Conservation (phyloP, 2,329 filamentous ascomycete genomes). For the Epichloe sp. region DNA sequence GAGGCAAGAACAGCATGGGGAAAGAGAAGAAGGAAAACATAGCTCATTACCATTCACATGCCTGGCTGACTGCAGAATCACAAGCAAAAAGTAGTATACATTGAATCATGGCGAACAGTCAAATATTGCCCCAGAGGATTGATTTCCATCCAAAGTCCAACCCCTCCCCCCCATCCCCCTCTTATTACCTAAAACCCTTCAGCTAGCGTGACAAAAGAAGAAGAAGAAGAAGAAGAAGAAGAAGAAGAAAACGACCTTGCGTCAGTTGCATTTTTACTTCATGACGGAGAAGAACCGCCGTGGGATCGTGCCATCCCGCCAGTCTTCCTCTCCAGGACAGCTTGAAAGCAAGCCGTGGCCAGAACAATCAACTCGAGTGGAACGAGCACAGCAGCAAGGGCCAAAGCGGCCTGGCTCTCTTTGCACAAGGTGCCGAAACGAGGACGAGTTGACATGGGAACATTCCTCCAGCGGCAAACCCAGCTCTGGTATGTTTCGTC, state of each 20-base stretch:
- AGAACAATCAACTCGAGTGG: slow-evolving; percentile 40
- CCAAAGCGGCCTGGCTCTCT: slow-evolving; percentile 40
- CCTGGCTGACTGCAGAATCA: neutral
- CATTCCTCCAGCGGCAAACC: slow-evolving; percentile 45
- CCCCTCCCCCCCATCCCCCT: neutral
- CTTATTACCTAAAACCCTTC: too few relatives aligned
- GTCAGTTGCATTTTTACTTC: neutral
- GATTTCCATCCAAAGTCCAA: neutral
- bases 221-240: too few relatives aligned
- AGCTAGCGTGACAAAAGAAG: too few relatives aligned
- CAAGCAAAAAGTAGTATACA: neutral
- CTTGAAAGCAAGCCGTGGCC: slow-evolving; percentile 30
- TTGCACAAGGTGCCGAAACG: slow-evolving; percentile 44
- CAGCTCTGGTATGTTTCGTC: slow-evolving; percentile 46
- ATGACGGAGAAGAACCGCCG: slow-evolving; percentile 17
- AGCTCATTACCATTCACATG: neutral
- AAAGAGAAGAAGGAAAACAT: neutral
- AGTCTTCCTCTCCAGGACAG: slow-evolving; percentile 30
- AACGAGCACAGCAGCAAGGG: slow-evolving; percentile 41
- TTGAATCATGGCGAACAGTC: neutral
- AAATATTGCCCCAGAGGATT: neutral
- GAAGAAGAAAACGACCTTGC: too few relatives aligned
- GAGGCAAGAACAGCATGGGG: neutral
- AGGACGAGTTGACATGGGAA: slow-evolving; percentile 39
- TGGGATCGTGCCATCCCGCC: slow-evolving; percentile 17